Conservation (phyloP, 257 asterid species). For the Linaria vulgaris region DNA sequence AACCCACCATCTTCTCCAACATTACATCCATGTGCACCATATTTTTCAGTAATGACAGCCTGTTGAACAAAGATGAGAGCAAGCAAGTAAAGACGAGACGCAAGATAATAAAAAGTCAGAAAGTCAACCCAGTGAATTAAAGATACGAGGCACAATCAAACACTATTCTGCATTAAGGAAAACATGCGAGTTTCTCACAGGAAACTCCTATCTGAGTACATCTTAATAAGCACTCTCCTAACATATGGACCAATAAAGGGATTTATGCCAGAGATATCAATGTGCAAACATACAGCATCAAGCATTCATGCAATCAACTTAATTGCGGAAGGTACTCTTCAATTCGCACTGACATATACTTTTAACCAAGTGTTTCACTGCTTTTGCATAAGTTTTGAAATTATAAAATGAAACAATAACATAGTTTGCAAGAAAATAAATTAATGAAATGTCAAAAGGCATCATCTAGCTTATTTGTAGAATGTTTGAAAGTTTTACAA, state of each 20-base stretch:
- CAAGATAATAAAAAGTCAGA: constrained; percentile 17
- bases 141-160: background rate
- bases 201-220: constrained; percentile 19
- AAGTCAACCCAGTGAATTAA: background rate
- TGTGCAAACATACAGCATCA: constrained; percentile 1
- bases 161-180: background rate
- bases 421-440: constrained; percentile 21
- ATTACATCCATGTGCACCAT: constrained; percentile 75
- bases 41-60: constrained; percentile 84
- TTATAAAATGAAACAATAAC: background rate
- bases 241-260: constrained; percentile 9
- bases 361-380: constrained; percentile 3
- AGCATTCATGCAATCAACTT: constrained; percentile 2
- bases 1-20: constrained; percentile 99
- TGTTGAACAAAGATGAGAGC: constrained; percentile 38
- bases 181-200: constrained; percentile 1
- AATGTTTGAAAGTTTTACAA: constrained; percentile 1
- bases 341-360: constrained; percentile 14
- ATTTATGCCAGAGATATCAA: constrained; percentile 23
- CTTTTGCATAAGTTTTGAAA: background rate
- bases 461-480: background rate
- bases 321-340: constrained; percentile 13
- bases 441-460: constrained; percentile 3
- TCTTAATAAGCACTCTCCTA: constrained; percentile 15
- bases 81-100: constrained; percentile 11